A percentile compares a stretch with the other conserved stretches of the same genome.
Evolutionary conservation across 441 rosid species (phyloP).

Genomic region (Hura crepitans): DNA sequence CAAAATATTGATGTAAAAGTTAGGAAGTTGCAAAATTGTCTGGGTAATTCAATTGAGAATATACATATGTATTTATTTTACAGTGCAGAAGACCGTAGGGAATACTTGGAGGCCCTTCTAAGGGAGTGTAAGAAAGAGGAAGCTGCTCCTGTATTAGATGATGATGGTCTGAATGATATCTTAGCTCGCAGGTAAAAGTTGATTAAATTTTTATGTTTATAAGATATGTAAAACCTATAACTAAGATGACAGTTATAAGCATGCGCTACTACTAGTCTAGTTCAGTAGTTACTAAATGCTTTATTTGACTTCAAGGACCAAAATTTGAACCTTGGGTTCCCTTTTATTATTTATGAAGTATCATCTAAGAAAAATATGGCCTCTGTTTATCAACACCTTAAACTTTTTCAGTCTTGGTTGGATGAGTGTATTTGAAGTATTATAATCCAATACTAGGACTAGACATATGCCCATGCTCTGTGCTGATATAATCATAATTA

Average conservation of each 20-base stretch:
- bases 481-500: too few relatives aligned
- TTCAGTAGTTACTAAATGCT: too few relatives aligned
- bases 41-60: conserved; percentile 21
- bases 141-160: conserved; percentile 80
- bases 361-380: not conserved
- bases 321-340: not conserved
- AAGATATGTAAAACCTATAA: not conserved
- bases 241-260: not conserved
- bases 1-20: conserved; percentile 10
- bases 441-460: not conserved
- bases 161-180: conserved; percentile 72
- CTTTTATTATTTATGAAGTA: not conserved
- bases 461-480: too few relatives aligned
- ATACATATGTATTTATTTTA: conserved; percentile 20
- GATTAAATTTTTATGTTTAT: conserved; percentile 11
- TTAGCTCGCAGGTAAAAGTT: conserved; percentile 75
- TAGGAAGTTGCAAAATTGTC: conserved; percentile 7
- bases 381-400: not conserved
- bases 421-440: not conserved
- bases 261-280: too few relatives aligned
- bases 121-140: conserved; percentile 94
- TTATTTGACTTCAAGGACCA: too few relatives aligned
- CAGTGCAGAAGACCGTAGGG: conserved; percentile 96
- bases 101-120: conserved; percentile 81
- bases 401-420: not conserved